Conservation (phyloP, 495 filamentous ascomycete genomes). For the Barbatosphaeria neglecta region DNA sequence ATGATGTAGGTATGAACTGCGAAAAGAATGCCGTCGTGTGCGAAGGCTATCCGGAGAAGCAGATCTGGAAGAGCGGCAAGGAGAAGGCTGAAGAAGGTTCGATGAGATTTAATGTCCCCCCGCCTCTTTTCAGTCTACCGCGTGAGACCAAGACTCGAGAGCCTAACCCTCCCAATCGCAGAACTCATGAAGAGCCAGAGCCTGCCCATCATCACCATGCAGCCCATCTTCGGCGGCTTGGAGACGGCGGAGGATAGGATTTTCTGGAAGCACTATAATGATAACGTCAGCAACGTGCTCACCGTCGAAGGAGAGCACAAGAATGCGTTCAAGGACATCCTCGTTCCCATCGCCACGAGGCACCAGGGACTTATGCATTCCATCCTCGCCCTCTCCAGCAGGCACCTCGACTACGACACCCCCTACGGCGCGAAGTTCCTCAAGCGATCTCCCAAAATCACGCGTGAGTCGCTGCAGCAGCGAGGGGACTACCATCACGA, state of each 20-base stretch:
- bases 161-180: conserved; percentile 9
- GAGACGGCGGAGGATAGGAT: conserved; percentile 75
- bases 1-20: conserved; percentile 70
- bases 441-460: conserved; percentile 27
- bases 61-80: conserved; percentile 75
- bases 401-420: conserved; percentile 54
- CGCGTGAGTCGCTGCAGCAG: conserved; percentile 27
- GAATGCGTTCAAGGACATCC: conserved; percentile 81
- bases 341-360: conserved; percentile 73
- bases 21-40: conserved; percentile 90
- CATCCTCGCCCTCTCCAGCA: conserved; percentile 73
- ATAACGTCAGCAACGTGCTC: conserved; percentile 66
- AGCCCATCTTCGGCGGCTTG: conserved; percentile 70
- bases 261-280: conserved; percentile 80
- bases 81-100: conserved; percentile 67
- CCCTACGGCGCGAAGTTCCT: conserved; percentile 36
- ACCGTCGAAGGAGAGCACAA: conserved; percentile 75
- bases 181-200: conserved; percentile 29
- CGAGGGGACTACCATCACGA: conserved; percentile 48
- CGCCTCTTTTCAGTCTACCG: too few species aligned
- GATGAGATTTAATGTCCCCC: neutral
- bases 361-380: conserved; percentile 89
- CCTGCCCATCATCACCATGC: conserved; percentile 53
- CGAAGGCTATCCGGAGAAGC: conserved; percentile 84
- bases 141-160: neutral